These are phyloP conservation scores for Trametes elegans DNA, from an alignment of 768 basidiomycete species.

Conservation along the genomic window DNA sequence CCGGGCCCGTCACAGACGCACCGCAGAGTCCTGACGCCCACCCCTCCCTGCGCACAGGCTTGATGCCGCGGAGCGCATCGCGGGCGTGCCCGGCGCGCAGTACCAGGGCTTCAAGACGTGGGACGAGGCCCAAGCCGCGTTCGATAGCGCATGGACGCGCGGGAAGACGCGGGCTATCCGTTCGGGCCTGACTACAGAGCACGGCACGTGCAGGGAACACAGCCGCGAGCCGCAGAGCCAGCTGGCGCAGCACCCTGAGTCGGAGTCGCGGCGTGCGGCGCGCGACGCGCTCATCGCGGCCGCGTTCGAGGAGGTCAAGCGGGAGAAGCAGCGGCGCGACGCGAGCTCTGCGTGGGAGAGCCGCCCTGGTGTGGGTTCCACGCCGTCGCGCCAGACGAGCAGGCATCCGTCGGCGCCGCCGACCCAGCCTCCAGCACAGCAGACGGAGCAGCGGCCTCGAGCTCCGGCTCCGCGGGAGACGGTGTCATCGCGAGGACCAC, in stretches of 20 bases:
- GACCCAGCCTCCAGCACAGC: no score
- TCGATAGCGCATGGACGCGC: background rate
- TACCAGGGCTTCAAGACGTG: conserved; percentile 10
- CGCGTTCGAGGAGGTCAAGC: background rate
- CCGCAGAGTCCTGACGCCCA: background rate
- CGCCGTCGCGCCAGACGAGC: background rate
- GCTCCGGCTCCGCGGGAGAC: no score
- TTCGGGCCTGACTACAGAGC: background rate
- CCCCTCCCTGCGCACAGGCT: conserved; percentile 1
- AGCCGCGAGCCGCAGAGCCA: no score
- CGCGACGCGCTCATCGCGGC: background rate
- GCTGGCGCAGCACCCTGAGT: no score
- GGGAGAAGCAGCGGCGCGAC: background rate
- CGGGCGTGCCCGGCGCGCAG: background rate
- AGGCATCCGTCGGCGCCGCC: background rate
- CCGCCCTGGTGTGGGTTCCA: background rate
- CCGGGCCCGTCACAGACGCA: no score
- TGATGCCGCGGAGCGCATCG: background rate
- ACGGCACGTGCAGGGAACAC: no score
- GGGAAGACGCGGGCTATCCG: background rate
- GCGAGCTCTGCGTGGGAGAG: background rate
- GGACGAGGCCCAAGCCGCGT: conserved; percentile 4
- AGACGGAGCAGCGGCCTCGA: no score
- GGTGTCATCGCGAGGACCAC: no score
- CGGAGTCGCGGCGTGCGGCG: background rate